Percentiles rank a stretch among this genome's conserved stretches.
Evolutionary conservation across 1,284 basidiomycete genomes (phyloP).

Genomic region (Ustanciosporium gigantosporum): DNA sequence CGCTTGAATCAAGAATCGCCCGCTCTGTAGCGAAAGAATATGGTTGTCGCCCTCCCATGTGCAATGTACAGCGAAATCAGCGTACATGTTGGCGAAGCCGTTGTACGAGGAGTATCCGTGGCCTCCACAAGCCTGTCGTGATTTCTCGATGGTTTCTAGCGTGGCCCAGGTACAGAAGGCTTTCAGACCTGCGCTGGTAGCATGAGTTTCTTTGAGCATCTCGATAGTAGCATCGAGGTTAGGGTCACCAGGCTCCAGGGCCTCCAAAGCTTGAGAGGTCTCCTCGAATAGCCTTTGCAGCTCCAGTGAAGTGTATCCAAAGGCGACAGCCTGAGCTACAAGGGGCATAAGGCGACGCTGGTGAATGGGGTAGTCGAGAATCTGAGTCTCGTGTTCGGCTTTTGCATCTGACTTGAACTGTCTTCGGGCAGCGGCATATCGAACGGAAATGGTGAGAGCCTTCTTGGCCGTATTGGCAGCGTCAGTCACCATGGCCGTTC

Average conservation of each 20-base stretch:
- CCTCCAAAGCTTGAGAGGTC: constrained; percentile 65
- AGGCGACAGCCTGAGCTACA: constrained; percentile 67
- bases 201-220: constrained; percentile 68
- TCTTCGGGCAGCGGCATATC: constrained; percentile 67
- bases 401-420: constrained; percentile 64
- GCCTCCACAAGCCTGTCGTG: constrained; percentile 67
- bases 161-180: constrained; percentile 69
- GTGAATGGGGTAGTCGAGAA: constrained; percentile 69
- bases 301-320: constrained; percentile 65
- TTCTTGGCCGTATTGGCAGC: constrained; percentile 65
- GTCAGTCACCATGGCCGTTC: constrained; percentile 67
- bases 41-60: constrained; percentile 68
- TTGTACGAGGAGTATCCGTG: constrained; percentile 69
- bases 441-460: constrained; percentile 66
- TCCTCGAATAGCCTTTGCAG: constrained; percentile 62
- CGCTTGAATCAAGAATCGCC: constrained; percentile 65
- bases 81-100: constrained; percentile 66
- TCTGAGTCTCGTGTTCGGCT: constrained; percentile 64
- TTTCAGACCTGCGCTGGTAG: constrained; percentile 67
- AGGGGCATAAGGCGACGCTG: constrained; percentile 68
- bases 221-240: constrained; percentile 60
- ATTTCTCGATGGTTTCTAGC: constrained; percentile 67
- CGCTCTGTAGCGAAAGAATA: constrained; percentile 66
- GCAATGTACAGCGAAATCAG: constrained; percentile 63
- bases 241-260: constrained; percentile 64